Conservation (phyloP, 768 basidiomycete species). For the Cystofilobasidium macerans region DNA sequence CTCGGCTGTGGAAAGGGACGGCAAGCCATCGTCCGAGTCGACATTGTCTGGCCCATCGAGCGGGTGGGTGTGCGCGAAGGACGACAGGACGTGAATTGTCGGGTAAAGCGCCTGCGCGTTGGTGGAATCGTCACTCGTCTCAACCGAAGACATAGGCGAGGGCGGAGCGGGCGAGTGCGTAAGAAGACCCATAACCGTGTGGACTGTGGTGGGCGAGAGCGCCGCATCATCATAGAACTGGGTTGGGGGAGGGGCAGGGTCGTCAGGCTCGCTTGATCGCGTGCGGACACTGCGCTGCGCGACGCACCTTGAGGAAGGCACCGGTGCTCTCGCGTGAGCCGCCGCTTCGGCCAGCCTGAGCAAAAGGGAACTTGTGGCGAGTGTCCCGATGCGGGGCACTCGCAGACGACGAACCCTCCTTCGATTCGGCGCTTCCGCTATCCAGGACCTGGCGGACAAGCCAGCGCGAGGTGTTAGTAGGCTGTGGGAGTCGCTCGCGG, state of each 20-base stretch:
- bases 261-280: too few species aligned
- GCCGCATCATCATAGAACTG: conserved; percentile 16
- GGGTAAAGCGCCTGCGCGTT: neutral
- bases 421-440: neutral
- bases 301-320: conserved; percentile 22
- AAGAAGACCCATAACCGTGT: conserved; percentile 16
- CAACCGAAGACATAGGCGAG: conserved; percentile 4
- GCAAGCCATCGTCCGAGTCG: neutral
- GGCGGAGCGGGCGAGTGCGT: conserved; percentile 1
- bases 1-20: neutral
- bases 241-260: neutral
- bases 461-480: too few species aligned
- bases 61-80: neutral
- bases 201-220: conserved; percentile 1
- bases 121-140: neutral
- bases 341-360: neutral
- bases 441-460: neutral
- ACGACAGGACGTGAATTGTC: conserved; percentile 17
- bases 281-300: neutral
- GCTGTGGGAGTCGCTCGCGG: neutral
- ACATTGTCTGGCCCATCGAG: neutral
- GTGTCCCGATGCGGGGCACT: neutral
- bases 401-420: neutral
- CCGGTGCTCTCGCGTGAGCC: conserved; percentile 6
- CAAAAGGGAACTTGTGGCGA: conserved; percentile 21